Evolutionary conservation across 2,329 filamentous ascomycete genomes (phyloP).

Genomic region (Anthostomella pinea): DNA sequence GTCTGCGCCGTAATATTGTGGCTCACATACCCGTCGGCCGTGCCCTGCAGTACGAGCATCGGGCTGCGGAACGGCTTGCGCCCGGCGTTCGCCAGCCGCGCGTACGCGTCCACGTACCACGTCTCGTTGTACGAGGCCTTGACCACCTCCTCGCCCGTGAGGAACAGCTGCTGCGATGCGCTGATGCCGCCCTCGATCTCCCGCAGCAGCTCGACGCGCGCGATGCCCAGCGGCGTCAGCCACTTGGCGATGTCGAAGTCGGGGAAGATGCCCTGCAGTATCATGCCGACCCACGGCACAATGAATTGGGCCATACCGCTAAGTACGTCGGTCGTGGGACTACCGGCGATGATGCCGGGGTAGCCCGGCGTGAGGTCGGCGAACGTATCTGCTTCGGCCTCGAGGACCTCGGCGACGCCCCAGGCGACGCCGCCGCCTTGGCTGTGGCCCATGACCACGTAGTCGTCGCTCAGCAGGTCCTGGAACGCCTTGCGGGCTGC

Average conservation of each 20-base stretch:
- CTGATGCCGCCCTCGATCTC: slow-evolving; percentile 19
- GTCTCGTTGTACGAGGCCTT: slow-evolving; percentile 19
- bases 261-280: slow-evolving; percentile 24
- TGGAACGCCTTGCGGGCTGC: slow-evolving; percentile 43
- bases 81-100: slow-evolving; percentile 26
- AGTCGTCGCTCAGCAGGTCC: slow-evolving; percentile 31
- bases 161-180: slow-evolving; percentile 15
- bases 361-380: slow-evolving; percentile 3
- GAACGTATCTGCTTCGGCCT: slow-evolving; percentile 10
- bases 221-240: slow-evolving; percentile 25
- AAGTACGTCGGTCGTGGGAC: slow-evolving; percentile 8
- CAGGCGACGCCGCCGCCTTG: slow-evolving; percentile 32
- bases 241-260: slow-evolving; percentile 26
- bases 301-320: slow-evolving; percentile 7
- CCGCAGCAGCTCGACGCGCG: slow-evolving; percentile 17
- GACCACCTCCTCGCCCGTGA: slow-evolving; percentile 9
- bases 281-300: slow-evolving; percentile 18
- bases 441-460: slow-evolving; percentile 29
- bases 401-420: slow-evolving; percentile 21
- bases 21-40: slow-evolving; percentile 19
- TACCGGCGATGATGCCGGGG: slow-evolving; percentile 3
- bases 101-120: slow-evolving; percentile 21
- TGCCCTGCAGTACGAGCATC: slow-evolving; percentile 37
- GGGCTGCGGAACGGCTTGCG: slow-evolving; percentile 33
- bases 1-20: slow-evolving; percentile 12